Evolutionary conservation across 140 eudicot genomes (phyloP), one percentile per base, ranked within the genome.

Genomic region (Oenanthe javanica): DNA sequence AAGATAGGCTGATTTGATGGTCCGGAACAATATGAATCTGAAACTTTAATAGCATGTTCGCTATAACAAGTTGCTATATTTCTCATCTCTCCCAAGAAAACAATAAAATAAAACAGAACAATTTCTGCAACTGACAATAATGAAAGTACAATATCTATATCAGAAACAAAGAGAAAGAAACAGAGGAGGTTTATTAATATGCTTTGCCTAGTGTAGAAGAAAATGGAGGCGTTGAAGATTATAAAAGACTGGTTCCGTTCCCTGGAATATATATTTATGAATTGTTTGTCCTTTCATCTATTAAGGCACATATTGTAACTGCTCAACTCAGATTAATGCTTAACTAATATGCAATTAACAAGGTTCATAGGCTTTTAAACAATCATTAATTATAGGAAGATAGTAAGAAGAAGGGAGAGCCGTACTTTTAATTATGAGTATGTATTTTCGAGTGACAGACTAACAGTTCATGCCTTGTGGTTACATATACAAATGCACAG

Each of bases 21-120:
- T 7, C 97, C 94, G 7, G 97, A 90, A 81, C 98, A 92, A 81
- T 94, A 94, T n/a, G 98, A 92, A 89, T 94, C 96, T 50, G 98
- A 94, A 51, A 92, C 97, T 76, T 86, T 92, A 57, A 94, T 88
- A 74, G 98, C 98, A 81, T 94, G 97, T 52, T 90, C 97, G 79
- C 89, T 90, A 72, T 94, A 92, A 84, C 98, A 94, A 16, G 87
- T 83, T 72, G 94, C 93, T 82, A 94, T 83, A 79, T 75, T 90
- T 83, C 88, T 92, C 98, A 94, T 94, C 79, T 64, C 86, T 19
- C 72, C 19, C 40, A 4, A 25, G 15, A 48, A 45, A 21, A 74
- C 45, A 31, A 31, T 31, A 31, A 31, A 67, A 67, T 27, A 74
- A 74, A 46, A 12, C 16, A 42, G 27, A 31, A 12, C 52, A 45